Base-by-base conservation (phyloP, 2,329 filamentous ascomycete species). In the Nigrograna mackinnonii region DNA sequence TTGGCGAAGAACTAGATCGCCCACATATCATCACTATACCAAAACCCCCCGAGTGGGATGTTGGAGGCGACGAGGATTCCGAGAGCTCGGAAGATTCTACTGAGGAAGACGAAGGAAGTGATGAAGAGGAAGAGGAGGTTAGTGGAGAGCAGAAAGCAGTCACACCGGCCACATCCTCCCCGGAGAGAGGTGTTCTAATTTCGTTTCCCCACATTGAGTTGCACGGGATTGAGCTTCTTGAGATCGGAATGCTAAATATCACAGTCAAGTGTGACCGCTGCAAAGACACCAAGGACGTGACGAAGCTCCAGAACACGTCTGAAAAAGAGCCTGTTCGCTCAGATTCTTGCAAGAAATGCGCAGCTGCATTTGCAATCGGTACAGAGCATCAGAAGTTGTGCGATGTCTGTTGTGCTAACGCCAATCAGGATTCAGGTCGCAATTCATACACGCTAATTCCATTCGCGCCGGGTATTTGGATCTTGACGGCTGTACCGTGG, bases 121-220 rank as follows among this genome's bases (percentile, higher is more conserved):
- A 67, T 6, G 67, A 57, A 26, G 71, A 73, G 6, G 34, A 36
- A 13, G 18, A 17, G 4, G 17, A 30, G n/a, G 28, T 14, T 22
- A 26, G 21, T 22, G 30, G 28, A 13, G 18, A 17, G 5, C 19
- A 34, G 14, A 4, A 5, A 14, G 9, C 34, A 7, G 17, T 20
- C 21, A n/a, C 22, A 5, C 49, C 64, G 4, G 49, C 66, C 5
- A 63, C 69, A 3, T 69, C 71, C 19, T 72, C 72, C 1, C 64
- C 74, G 2, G 87, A 90, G 57, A 76, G 78, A 39, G 89, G 89
- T 18, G 87, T 89, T 11, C 82, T 87, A 39, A 75, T 95, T 6
- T 89, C 85, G 86, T 89, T n/a, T 40, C 89, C 90, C 0, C 83
- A 79, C 19, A 72, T 94, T 44, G 87, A 92, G 57, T 78, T 95